Conservation (phyloP, 495 filamentous ascomycete genomes). For the Aspergillus olivimuriae region DNA sequence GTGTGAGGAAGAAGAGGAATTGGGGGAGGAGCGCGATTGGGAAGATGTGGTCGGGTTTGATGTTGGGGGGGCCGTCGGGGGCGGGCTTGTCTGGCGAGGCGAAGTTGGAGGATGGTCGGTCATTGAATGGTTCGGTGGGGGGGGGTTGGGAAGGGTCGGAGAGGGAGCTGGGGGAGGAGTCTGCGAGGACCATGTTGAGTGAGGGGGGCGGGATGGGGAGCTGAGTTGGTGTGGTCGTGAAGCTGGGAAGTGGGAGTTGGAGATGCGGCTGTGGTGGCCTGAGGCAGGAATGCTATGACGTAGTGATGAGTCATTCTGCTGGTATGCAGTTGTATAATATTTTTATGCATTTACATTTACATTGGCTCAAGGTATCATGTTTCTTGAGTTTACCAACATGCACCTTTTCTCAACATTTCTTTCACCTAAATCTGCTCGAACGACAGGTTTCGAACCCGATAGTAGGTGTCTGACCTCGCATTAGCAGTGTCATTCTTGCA, state of each 20-base stretch:
- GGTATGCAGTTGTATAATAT: not conserved
- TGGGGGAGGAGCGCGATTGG: conserved; percentile 20
- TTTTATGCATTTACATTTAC: too few relatives aligned
- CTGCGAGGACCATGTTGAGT: conserved; percentile 19
- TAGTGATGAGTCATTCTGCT: not conserved
- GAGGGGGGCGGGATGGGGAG: not conserved
- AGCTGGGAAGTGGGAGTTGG: not conserved
- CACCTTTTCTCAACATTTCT: not conserved
- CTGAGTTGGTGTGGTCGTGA: not conserved
- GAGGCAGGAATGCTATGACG: not conserved
- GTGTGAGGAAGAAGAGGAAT: conserved; percentile 19
- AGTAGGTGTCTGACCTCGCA: conserved; percentile 8
- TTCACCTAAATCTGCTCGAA: conserved; percentile 8
- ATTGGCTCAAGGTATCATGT: too few relatives aligned
- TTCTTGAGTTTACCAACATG: not conserved
- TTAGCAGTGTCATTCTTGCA: not conserved
- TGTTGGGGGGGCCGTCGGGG: not conserved
- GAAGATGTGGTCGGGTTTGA: not conserved
- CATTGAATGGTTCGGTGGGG: not conserved
- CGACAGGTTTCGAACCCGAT: conserved; percentile 8
- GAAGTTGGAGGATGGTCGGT: not conserved
- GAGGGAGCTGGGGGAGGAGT: not conserved
- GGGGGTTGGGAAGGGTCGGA: not conserved
- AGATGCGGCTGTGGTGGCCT: not conserved
- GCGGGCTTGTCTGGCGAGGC: not conserved